These are phyloP conservation scores for Serendipita indica DNA, from an alignment of 768 basidiomycete species.

Conservation along the genomic window DNA sequence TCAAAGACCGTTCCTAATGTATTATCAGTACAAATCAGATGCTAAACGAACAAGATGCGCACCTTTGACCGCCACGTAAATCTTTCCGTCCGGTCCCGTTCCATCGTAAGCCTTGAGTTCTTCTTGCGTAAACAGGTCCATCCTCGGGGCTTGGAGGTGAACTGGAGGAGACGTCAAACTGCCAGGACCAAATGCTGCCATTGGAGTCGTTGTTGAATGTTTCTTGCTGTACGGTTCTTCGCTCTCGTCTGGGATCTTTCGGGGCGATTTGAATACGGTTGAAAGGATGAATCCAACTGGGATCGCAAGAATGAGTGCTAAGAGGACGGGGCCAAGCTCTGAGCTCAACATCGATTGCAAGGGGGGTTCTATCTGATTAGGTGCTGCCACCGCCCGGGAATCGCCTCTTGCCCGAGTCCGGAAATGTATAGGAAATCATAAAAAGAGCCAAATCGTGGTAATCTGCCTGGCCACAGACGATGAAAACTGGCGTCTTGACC, in stretches of 20 bases:
- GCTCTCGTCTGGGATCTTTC: not conserved
- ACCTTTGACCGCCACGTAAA: conserved; percentile 93
- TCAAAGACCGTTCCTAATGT: conserved; percentile 72
- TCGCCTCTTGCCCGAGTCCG: no score
- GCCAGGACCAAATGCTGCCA: conserved; percentile 1
- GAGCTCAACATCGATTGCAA: conserved; percentile 1
- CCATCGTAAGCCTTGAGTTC: conserved; percentile 64
- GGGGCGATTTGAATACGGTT: not conserved
- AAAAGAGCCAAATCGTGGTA: no score
- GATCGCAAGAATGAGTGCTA: not conserved
- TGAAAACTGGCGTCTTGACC: no score
- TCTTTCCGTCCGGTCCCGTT: conserved; percentile 43
- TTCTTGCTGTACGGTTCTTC: conserved; percentile 7
- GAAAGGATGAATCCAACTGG: not conserved
- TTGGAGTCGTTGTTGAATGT: not conserved
- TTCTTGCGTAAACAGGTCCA: conserved; percentile 59
- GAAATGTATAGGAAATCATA: no score
- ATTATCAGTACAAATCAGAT: not conserved
- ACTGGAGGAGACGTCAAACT: conserved; percentile 2
- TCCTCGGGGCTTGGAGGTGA: conserved; percentile 39
- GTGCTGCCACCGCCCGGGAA: no score
- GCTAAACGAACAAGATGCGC: conserved; percentile 11
- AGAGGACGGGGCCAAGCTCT: conserved; percentile 3
- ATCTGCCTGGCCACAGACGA: no score
- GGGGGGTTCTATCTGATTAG: no score